These are phyloP conservation scores for Suhomyces choctaworum DNA, from an alignment of 1,139 yeast genomes.

Conservation along the genomic window DNA sequence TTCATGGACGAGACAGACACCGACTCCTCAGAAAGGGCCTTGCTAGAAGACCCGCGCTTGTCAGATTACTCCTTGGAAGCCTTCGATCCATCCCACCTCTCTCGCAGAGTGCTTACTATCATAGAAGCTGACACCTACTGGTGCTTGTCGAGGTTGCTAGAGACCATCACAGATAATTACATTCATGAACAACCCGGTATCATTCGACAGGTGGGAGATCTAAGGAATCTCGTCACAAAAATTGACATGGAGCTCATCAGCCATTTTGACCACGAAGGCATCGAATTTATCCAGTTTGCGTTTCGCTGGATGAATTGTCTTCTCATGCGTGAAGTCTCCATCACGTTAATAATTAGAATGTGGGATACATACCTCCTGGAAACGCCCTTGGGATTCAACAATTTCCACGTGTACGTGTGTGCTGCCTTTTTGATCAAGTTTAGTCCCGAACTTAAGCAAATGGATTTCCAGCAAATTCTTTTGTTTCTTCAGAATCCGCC, in stretches of 20 bases:
- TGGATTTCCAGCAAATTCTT: conserved; percentile 93
- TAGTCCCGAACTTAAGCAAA: conserved; percentile 70
- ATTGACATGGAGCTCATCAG: conserved; percentile 72
- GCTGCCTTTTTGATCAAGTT: conserved; percentile 95
- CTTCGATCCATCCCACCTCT: conserved; percentile 64
- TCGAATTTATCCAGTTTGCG: conserved; percentile 91
- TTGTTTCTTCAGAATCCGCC: conserved; percentile 89
- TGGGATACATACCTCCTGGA: conserved; percentile 97
- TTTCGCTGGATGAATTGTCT: conserved; percentile 99
- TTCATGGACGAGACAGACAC: conserved; percentile 32
- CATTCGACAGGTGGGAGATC: conserved; percentile 80
- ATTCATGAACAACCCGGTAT: conserved; percentile 99
- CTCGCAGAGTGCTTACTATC: conserved; percentile 43
- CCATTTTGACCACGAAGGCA: conserved; percentile 77
- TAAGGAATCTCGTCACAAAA: conserved; percentile 73
- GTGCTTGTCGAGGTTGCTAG: conserved; percentile 88
- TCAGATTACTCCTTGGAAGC: conserved; percentile 31
- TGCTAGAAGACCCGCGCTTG: conserved; percentile 32
- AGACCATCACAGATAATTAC: conserved; percentile 93
- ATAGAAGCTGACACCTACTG: conserved; percentile 95
- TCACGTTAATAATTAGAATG: conserved; percentile 82
- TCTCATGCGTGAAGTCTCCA: conserved; percentile 87
- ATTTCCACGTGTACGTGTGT: conserved; percentile 94
- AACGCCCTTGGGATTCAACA: conserved; percentile 83
- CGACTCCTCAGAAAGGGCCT: conserved; percentile 22